These are phyloP conservation scores for Theileria orientalis DNA, from an alignment of 169 alveolate genomes.

Conservation along the genomic window DNA sequence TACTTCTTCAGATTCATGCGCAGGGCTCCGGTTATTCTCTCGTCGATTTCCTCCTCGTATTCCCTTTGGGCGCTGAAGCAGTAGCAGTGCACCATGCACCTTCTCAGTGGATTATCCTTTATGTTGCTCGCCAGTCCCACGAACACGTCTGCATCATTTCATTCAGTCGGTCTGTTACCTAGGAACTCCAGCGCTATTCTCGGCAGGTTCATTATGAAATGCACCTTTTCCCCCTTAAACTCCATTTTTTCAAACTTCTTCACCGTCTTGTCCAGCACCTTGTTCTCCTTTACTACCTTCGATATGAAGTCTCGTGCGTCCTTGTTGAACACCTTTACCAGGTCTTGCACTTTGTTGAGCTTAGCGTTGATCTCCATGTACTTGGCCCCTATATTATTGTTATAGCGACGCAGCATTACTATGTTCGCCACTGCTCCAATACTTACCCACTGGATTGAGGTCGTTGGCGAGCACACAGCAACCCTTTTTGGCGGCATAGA, in stretches of 20 bases:
- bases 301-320: constrained; percentile 80
- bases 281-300: not conserved
- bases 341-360: constrained; percentile 70
- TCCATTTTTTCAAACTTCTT: constrained; percentile 30
- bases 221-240: constrained; percentile 45
- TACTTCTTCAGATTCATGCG: not conserved
- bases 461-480: constrained; percentile 86
- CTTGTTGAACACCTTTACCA: constrained; percentile 69
- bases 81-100: constrained; percentile 43
- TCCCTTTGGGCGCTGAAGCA: constrained; percentile 34
- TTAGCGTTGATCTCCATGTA: constrained; percentile 78
- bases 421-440: not conserved
- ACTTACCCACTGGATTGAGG: constrained; percentile 75
- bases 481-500: constrained; percentile 83
- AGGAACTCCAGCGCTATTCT: constrained; percentile 84
- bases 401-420: too few species aligned
- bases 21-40: constrained; percentile 4
- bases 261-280: constrained; percentile 40
- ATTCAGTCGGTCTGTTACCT: constrained; percentile 59
- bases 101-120: not conserved
- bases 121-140: constrained; percentile 22
- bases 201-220: constrained; percentile 88
- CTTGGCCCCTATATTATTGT: constrained; percentile 68
- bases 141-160: constrained; percentile 28
- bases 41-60: constrained; percentile 28